Conservation (phyloP, 1,139 yeast species). For the Saccharomyces uvarum region DNA sequence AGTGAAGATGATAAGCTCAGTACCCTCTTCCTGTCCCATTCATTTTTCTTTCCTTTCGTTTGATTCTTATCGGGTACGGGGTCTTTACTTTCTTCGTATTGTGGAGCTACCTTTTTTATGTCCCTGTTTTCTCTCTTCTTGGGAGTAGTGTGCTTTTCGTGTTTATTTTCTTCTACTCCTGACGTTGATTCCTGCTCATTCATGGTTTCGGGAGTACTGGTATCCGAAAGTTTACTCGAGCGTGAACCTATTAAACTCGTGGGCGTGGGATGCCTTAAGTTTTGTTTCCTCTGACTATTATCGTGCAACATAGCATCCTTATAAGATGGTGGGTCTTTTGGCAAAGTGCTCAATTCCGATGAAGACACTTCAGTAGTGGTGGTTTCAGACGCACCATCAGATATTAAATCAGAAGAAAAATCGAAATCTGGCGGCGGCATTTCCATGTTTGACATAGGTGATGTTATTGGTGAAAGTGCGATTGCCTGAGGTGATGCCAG, state of each 20-base stretch:
- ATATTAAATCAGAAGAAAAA: slow-evolving; percentile 14
- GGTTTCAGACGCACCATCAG: slow-evolving; percentile 15
- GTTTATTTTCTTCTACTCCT: background rate
- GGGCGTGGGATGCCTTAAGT: slow-evolving; percentile 5
- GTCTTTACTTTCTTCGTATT: background rate
- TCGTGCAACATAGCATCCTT: slow-evolving; percentile 22
- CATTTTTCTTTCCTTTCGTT: background rate
- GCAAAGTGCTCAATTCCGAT: slow-evolving; percentile 21
- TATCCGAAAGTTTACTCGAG: background rate
- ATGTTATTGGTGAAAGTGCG: slow-evolving; percentile 42
- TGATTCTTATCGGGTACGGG: background rate
- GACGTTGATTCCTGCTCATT: background rate
- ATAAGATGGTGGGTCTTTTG: slow-evolving; percentile 36
- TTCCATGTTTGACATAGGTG: slow-evolving; percentile 21
- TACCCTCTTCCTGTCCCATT: background rate
- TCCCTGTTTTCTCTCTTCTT: background rate
- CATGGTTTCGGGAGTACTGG: background rate
- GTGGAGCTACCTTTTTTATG: background rate
- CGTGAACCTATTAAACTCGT: slow-evolving; percentile 2
- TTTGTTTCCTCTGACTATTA: slow-evolving; percentile 3
- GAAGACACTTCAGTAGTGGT: slow-evolving; percentile 1
- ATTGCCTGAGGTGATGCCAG: slow-evolving; percentile 54
- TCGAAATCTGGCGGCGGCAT: slow-evolving; percentile 26
- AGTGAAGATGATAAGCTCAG: background rate
- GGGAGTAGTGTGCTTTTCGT: background rate